Percentiles rank a stretch among this genome's conserved stretches.
Evolutionary conservation across 129 eudicot species (phyloP).

Genomic region (Pseudognaphalium luteoalbum): DNA sequence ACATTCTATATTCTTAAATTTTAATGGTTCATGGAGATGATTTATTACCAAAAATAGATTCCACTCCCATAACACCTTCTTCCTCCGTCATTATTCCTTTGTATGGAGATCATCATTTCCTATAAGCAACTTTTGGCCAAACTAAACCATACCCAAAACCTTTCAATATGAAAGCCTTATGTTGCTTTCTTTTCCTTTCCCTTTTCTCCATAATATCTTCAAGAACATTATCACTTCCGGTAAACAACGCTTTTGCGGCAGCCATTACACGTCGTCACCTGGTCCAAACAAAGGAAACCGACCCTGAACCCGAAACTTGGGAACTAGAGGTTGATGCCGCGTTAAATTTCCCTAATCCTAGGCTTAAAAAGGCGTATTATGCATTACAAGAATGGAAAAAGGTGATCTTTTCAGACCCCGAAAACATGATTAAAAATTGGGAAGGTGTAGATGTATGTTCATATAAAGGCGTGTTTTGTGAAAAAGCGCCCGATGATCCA

Average conservation of each 20-base stretch:
- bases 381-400: constrained; percentile 75
- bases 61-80: constrained; percentile 21
- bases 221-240: constrained; percentile 14
- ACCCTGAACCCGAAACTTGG: constrained; percentile 15
- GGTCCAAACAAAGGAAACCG: constrained; percentile 25
- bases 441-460: constrained; percentile 68
- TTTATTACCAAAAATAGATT: constrained; percentile 30
- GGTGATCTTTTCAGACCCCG: constrained; percentile 63
- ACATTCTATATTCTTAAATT: constrained; percentile 7
- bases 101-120: constrained; percentile 18
- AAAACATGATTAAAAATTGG: constrained; percentile 53
- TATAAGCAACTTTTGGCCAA: constrained; percentile 28
- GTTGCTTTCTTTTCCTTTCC: constrained; percentile 39
- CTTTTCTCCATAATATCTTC: constrained; percentile 22
- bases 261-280: constrained; percentile 44
- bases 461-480: constrained; percentile 68
- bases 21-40: constrained; percentile 20
- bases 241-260: constrained; percentile 36
- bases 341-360: constrained; percentile 46
- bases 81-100: constrained; percentile 7
- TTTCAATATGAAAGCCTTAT: constrained; percentile 46
- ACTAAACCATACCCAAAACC: constrained; percentile 26
- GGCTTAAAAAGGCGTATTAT: constrained; percentile 55
- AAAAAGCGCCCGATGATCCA: constrained; percentile 55
- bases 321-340: constrained; percentile 26